Evolutionary conservation across 2,329 filamentous ascomycete species (phyloP), one percentile per base, ranked within the genome.

Genomic region (Colletotrichum eremochloae): DNA sequence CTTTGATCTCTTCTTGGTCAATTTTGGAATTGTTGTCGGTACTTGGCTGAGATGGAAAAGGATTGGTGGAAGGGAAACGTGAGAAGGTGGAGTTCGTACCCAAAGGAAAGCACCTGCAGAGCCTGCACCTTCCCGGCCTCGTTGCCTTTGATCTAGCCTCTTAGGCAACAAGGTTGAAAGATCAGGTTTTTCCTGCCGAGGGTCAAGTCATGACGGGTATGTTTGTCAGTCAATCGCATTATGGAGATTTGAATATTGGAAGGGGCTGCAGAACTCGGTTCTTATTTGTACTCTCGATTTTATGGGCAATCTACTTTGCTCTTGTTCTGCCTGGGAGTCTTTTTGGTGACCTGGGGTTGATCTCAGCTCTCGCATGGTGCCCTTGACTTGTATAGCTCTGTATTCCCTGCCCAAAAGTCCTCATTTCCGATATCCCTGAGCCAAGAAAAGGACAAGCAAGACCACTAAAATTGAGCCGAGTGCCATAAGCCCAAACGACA

Each of bases 311-410:
- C 20, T 48, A 24, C 9, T 24, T 24, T 48, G 20, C 46, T 12
- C 44, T 46, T 9, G 8, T 11, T 7, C 2, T 11, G n/a, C 44
- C 1, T n/a, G 7, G 7, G 7, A 20, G 20, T 46, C 20, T 46
- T 11, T 18, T 9, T n/a, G 3, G 1, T 8, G 8, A n/a, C 7
- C 44, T 5, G 7, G 24, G 9, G 9, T 12, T 12, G 0, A n/a
- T 11, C 46, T 9, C 2, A 5, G 46, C 9, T n/a, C 8, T 24
- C 46, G 0, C 1, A 18, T 48, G 9, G n/a, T 24, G 46, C 20
- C 24, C 0, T 12, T 24, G 4, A 4, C 46, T 24, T 24, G 20
- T 48, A n/a, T 12, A n/a, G 5, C 20, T 7, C 8, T 4, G 20
- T 0, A 1, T 18, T n/a, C 46, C 20, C 8, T n/a, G 46, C 46